These are phyloP conservation scores for Phytopythium kandeliae DNA, from an alignment of 352 stramenopile genomes.

Conservation along the genomic window DNA sequence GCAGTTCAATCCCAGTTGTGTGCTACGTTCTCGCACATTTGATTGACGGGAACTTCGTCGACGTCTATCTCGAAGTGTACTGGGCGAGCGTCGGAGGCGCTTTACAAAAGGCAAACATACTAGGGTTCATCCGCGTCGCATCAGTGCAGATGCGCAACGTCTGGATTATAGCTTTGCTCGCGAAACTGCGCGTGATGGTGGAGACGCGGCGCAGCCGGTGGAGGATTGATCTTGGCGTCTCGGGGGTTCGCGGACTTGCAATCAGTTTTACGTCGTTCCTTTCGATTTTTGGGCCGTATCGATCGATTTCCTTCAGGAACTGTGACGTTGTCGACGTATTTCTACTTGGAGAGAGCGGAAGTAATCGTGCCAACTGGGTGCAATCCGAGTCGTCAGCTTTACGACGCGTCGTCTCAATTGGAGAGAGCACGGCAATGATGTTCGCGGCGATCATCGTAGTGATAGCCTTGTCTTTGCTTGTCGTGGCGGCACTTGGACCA, in stretches of 20 bases:
- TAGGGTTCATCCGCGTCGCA: conserved; percentile 10
- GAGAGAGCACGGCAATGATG: neutral
- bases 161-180: conserved; percentile 19
- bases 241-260: conserved; percentile 10
- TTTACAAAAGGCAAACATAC: neutral
- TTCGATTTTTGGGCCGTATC: conserved; percentile 17
- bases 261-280: conserved; percentile 17
- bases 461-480: neutral
- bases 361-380: neutral
- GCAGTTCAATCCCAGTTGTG: conserved; percentile 21
- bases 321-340: conserved; percentile 5
- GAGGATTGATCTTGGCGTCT: conserved; percentile 2
- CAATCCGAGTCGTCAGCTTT: neutral
- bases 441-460: neutral
- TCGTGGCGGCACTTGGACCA: neutral
- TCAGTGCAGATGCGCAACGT: conserved; percentile 29
- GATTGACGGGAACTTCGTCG: conserved; percentile 21
- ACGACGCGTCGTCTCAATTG: neutral
- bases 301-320: conserved; percentile 12
- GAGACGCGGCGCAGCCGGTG: conserved; percentile 10
- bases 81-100: conserved; percentile 12
- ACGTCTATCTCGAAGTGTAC: conserved; percentile 14
- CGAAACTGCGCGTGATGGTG: conserved; percentile 11
- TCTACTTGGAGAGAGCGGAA: neutral
- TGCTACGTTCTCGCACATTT: conserved; percentile 21